Conservation (phyloP, 306 rosid species). For the Fragaria iinumae region DNA sequence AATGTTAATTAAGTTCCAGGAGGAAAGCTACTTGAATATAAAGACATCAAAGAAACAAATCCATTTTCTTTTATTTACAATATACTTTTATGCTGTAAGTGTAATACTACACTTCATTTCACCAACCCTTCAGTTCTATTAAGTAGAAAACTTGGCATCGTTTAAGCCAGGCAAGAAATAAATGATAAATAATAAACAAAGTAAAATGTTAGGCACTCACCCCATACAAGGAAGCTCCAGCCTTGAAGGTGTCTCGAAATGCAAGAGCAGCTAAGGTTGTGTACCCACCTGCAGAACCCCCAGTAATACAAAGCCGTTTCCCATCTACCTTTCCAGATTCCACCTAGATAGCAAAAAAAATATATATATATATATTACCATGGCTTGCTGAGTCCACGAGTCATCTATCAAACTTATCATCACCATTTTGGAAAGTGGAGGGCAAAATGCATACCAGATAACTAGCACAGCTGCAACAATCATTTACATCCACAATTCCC, state of each 20-base stretch:
- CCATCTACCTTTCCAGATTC: conserved; percentile 76
- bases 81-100: too few relatives aligned
- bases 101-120: too few relatives aligned
- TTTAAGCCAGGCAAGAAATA: too few relatives aligned
- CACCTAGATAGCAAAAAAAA: conserved; percentile 46
- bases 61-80: too few relatives aligned
- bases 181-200: conserved; percentile 3
- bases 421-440: background rate
- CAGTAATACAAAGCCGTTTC: conserved; percentile 78
- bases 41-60: too few relatives aligned
- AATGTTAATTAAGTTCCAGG: too few relatives aligned
- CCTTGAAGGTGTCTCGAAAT: conserved; percentile 68
- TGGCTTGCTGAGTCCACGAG: background rate
- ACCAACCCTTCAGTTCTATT: too few relatives aligned
- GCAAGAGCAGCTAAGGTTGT: conserved; percentile 95
- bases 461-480: conserved; percentile 91
- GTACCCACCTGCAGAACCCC: conserved; percentile 97
- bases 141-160: too few relatives aligned
- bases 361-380: conserved; percentile 5
- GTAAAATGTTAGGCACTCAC: conserved; percentile 51
- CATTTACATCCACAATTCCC: conserved; percentile 97
- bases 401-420: background rate
- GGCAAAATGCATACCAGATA: conserved; percentile 60
- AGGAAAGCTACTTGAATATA: too few relatives aligned
- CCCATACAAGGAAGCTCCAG: conserved; percentile 91